Evolutionary conservation across 371 early-diverging fungal genomes (phyloP), one percentile per base, ranked within the genome.

Genomic region (Lichtheimia corymbifera): DNA sequence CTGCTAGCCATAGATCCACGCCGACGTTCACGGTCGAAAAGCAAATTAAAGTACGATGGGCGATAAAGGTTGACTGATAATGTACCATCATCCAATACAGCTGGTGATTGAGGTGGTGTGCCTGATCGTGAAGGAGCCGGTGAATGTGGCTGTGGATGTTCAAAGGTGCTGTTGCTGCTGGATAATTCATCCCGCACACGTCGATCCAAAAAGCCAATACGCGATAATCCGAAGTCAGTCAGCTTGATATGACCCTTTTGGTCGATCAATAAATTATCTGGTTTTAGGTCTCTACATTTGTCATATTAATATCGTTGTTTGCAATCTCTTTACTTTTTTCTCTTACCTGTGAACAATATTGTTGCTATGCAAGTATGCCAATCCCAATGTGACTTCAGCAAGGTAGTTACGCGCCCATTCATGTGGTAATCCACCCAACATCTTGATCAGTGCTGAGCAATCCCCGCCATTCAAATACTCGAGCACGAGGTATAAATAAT

Each of bases 401-500:
- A 94, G 75, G 71, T 97, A 99, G 66, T 93, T 95, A 56, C 88
- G 85, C 0, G 95, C 91, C 90, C 94, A 93, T 54, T 93, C 91
- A 66, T 93, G 93, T 24, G 93, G 88, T 58, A 98, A 75, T 58
- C 79, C 77, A 1, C 93, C 94, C 50, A 96, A 71, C 0, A 83
- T 85, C 71, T 97, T 96, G 56, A 97, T 83, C 25, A 98, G 76
- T 2, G 97, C 90, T 11, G 94, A 94, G 54, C 95, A 94, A 73
- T 98, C 98, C 5, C 98, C 98, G n/a, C 98, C 98, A 66, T 94
- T 96, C 45, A 97, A 73, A 67, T 97, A 98, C 66, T 97, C 97
- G 88, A 98, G 89, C 0, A 97, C 97, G 20, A 97, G 76, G 61
- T 94, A 98, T 25, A 98, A 73, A 64, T 93, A 91, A 25, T 96